Evolutionary conservation across 345 rosid species (phyloP), one percentile per base, ranked within the genome.

Genomic region (Eucalyptus fibrosa): DNA sequence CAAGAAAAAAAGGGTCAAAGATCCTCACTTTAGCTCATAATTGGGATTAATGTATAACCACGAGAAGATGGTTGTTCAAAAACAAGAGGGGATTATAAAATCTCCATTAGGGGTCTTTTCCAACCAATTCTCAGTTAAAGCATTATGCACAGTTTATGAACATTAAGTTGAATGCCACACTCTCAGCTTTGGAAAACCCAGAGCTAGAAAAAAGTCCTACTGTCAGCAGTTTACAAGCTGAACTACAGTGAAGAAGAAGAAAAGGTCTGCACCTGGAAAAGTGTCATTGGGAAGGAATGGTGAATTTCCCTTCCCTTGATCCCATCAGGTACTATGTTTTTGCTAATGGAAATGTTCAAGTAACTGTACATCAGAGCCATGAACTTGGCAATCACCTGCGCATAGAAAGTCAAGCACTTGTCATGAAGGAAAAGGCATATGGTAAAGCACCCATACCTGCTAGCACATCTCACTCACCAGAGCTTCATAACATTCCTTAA

Each of bases 401-500:
- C 81, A 86, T 53, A 90, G 26, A 83, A 88, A 51, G 55, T 42
- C 62, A 80, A 32, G 72, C 59, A 88, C 34, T 85, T 89, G 88
- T 47, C 30, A 88, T 30, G 88, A 60, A n/a, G 88, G 47, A 86
- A 89, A 86, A 44, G 45, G 67, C 85, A 88, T 14, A 72, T 34
- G 62, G 91, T 50, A 86, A 62, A 32, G 18, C 19, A 47, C 86
- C 56, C 56, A 47, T 32, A 89, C 67, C 67, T 56, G 23, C 11
- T 5, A 26, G 42, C 87, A 34, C 77, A 7, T 17, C 60, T 42
- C 56, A 93, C 99, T 94, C 92, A 96, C 99, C 89, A 98, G 92
- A 17, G 99, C 99, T 90, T 98, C 99, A 8, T 97, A 98, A 89
- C 99, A 98, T 89, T 98, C 99, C 88, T 98, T 98, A 88, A 97